Evolutionary conservation across 352 stramenopile species (phyloP).

Genomic region (Globisporangium spinosum): DNA sequence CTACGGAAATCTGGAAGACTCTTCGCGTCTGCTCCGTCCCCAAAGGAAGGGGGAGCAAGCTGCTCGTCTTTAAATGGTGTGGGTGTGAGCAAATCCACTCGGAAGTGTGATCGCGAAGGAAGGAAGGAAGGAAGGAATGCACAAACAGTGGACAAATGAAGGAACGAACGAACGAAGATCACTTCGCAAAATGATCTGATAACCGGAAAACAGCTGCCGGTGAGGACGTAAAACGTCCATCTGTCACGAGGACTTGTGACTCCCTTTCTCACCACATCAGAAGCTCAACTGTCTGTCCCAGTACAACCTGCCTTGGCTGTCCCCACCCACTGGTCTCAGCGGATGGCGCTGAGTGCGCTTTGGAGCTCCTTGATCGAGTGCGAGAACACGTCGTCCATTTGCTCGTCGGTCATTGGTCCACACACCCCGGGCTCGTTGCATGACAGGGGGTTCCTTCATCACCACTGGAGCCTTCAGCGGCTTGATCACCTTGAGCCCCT

Average conservation of each 20-base stretch:
- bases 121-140: neutral
- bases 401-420: conserved; percentile 4
- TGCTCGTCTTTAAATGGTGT: too few relatives aligned
- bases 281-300: neutral
- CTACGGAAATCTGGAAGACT: too few relatives aligned
- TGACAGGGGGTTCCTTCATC: neutral
- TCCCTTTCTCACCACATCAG: neutral
- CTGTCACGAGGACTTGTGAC: neutral
- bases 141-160: neutral
- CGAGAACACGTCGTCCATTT: conserved; percentile 22
- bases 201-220: neutral
- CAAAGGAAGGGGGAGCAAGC: too few relatives aligned
- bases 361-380: conserved; percentile 23
- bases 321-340: neutral
- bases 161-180: neutral
- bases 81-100: neutral
- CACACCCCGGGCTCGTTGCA: neutral
- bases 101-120: too few relatives aligned
- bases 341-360: neutral
- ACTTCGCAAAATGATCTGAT: neutral
- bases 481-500: conserved; percentile 23
- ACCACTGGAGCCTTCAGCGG: neutral
- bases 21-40: too few relatives aligned
- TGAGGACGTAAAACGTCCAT: neutral
- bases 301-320: neutral